A percentile compares a stretch with the other conserved stretches of the same genome.
Conservation (phyloP, 768 basidiomycete species). For the Suillus weaverae region DNA sequence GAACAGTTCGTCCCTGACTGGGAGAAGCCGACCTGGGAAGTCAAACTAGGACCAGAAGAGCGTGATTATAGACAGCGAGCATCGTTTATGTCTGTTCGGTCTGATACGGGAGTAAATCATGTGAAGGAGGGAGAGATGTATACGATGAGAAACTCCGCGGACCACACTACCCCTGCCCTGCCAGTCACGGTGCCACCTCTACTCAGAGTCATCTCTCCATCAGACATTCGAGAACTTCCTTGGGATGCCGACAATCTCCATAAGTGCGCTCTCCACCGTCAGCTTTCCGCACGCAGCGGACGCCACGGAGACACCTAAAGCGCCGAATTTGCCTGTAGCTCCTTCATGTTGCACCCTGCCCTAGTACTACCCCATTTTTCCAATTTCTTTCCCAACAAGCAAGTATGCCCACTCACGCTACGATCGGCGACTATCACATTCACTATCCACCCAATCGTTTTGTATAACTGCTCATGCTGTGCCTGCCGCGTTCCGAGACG, state of each 20-base stretch:
- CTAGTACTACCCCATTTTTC: neutral
- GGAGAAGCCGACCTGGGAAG: conserved; percentile 61
- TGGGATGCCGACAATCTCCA: conserved; percentile 22
- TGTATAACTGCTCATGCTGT: neutral
- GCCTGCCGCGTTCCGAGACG: neutral
- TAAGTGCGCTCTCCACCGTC: conserved; percentile 19
- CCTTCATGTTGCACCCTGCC: neutral
- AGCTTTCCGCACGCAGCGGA: conserved; percentile 22
- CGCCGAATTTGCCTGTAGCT: neutral
- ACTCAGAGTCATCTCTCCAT: neutral
- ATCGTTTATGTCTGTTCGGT: conserved; percentile 4
- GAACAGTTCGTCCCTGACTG: conserved; percentile 68
- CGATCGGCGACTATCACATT: neutral
- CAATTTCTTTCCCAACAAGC: neutral
- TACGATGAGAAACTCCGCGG: conserved; percentile 5
- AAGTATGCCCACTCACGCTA: neutral
- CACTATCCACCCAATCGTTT: conserved; percentile 1
- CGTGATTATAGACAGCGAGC: conserved; percentile 10
- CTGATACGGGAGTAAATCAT: neutral
- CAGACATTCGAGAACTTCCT: conserved; percentile 22
- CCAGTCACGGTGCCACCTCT: neutral
- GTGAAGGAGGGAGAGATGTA: neutral
- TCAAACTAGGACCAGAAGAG: conserved; percentile 26
- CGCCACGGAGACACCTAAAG: conserved; percentile 7
- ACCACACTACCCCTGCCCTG: conserved; percentile 5